phyloP scores from a whole-genome alignment of 2,329 filamentous ascomycete genomes.

The Tolypocladium pustulatum region DNA sequence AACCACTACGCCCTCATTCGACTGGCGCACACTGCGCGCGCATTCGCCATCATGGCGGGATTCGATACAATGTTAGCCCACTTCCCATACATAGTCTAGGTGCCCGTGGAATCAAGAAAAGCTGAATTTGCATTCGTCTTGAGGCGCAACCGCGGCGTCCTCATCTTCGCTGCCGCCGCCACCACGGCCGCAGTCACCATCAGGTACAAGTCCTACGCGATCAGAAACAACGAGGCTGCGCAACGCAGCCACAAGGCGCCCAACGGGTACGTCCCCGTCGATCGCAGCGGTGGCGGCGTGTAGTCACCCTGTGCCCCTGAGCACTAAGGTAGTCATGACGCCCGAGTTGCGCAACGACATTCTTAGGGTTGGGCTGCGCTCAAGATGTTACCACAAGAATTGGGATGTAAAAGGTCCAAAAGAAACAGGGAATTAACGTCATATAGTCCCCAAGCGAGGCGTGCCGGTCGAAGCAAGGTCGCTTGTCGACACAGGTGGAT shows the following conservation, averaged over 20 bases:
- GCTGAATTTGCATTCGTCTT: background rate
- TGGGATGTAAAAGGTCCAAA: background rate
- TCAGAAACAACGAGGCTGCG: slow-evolving; percentile 31
- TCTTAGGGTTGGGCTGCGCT: no score
- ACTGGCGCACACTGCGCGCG: background rate
- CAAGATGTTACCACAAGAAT: background rate
- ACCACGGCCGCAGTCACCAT: slow-evolving; percentile 16
- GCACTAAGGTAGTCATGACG: no score
- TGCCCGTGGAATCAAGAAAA: background rate
- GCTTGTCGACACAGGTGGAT: background rate
- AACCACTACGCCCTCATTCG: background rate
- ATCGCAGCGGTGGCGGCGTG: slow-evolving; percentile 38
- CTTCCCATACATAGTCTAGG: background rate
- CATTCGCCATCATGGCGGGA: background rate
- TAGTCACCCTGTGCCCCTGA: slow-evolving; percentile 6
- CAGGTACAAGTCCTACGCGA: slow-evolving; percentile 23
- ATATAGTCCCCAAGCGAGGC: background rate
- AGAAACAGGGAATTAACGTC: background rate
- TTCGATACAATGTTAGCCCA: background rate
- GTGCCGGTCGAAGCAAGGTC: background rate
- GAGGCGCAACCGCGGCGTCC: slow-evolving; percentile 28
- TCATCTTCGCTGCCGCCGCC: slow-evolving; percentile 20
- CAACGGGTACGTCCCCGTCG: slow-evolving; percentile 38
- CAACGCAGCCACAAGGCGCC: slow-evolving; percentile 25
- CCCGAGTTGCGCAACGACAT: no score